Evolutionary conservation across 306 rosid species (phyloP), one percentile per base, ranked within the genome.

Genomic region (Cucurbita pepo): DNA sequence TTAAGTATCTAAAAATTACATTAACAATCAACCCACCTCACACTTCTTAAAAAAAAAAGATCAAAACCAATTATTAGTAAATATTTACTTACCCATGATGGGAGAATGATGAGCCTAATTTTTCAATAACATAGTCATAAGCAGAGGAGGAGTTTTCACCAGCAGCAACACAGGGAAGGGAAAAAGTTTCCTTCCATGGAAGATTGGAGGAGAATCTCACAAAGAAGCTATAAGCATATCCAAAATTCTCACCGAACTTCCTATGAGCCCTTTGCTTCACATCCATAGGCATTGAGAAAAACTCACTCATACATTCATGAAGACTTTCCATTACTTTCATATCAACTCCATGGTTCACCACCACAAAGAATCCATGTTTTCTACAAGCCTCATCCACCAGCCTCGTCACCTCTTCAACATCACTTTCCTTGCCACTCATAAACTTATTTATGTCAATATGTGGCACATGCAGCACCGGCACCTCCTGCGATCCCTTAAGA

Each of bases 111-210:
- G 8, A 0, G 16, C 75, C 75, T 14, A 15, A 16, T 8, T 0
- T 9, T 4, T 52, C 14, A 10, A 8, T 11, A 8, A 71, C 2
- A 16, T 8, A 71, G 6, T 51, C 34, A 5, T 51, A 41, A 5
- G 38, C 7, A 36, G 13, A 2, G 15, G 60, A 8, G 0, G 0
- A 10, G 6, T 34, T 10, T 0, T 30, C 18, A 22, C 25, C 25
- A n/a, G 61, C 60, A 34, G 75, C 60, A 16, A 40, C 11, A 38
- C 5, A 71, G 3, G 15, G 60, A 34, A 71, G 5, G 45, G 47
- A 13, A 5, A 71, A 13, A 2, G 75, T 71, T 16, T 71, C 75
- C 75, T 71, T 71, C 75, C 75, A 71, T 51, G 75, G 75, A 71
- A 71, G 75, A 0, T 71, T 71, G 44, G 13, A 3, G 15, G 75